A percentile compares a stretch with the other conserved stretches of the same genome.
Evolutionary conservation across 2,329 filamentous ascomycete genomes (phyloP).

Genomic region (Chrysosporium queenslandicum): DNA sequence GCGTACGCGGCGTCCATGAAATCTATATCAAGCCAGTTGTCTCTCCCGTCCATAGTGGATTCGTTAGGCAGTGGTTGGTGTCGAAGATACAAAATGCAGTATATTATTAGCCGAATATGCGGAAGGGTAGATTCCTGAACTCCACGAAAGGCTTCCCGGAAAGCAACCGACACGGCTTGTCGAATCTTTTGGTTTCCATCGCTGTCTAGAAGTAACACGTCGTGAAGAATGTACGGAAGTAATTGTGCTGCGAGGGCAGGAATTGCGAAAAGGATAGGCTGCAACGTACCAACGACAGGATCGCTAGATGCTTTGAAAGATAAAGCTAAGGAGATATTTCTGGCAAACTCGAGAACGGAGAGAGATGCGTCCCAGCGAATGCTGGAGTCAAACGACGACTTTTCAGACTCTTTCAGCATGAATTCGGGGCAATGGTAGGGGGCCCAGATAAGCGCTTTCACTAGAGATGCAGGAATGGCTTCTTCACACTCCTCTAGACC

Average conservation of each 20-base stretch:
- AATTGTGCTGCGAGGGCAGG: constrained; percentile 60
- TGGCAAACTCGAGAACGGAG: constrained; percentile 28
- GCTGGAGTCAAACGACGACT: constrained; percentile 15
- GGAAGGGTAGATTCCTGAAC: constrained; percentile 39
- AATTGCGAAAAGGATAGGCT: constrained; percentile 55
- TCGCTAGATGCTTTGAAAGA: constrained; percentile 51
- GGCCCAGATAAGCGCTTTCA: constrained; percentile 36
- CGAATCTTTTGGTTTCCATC: constrained; percentile 52
- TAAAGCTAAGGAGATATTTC: constrained; percentile 40
- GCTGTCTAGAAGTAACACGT: constrained; percentile 62
- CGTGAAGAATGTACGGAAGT: constrained; percentile 76
- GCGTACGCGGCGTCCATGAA: constrained; percentile 59
- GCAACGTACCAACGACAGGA: constrained; percentile 59
- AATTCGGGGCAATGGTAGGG: constrained; percentile 33
- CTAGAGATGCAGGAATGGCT: constrained; percentile 29
- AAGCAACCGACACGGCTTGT: constrained; percentile 53
- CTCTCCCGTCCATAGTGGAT: constrained; percentile 64
- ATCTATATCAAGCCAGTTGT: constrained; percentile 78
- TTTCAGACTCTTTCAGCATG: constrained; percentile 19
- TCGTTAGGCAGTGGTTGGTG: constrained; percentile 68
- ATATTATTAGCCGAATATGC: constrained; percentile 63
- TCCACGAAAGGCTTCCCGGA: constrained; percentile 53
- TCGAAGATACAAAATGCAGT: constrained; percentile 76
- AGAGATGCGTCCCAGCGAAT: constrained; percentile 19
- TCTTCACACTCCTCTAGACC: constrained; percentile 29